A percentile compares a stretch with the other conserved stretches of the same genome.
phyloP scores from a whole-genome alignment of 73 alveolate species.

The Stentor coeruleus region DNA sequence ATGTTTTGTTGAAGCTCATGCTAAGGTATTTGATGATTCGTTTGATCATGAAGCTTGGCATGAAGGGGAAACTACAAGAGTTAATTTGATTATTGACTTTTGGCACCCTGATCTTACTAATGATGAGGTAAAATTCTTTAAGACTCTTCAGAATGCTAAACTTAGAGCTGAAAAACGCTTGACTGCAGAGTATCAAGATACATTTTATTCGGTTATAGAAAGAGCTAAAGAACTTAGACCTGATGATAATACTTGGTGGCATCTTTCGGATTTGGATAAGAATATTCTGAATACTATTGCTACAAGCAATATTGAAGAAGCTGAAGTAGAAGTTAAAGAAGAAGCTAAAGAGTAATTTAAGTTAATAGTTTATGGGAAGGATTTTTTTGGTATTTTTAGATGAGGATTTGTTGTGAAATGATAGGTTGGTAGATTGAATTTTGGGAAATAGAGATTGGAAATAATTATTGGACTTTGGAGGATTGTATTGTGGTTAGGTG shows the following conservation, averaged over 20 bases:
- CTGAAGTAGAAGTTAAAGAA: not conserved
- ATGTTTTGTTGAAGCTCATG: slow-evolving; percentile 51
- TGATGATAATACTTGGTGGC: slow-evolving; percentile 20
- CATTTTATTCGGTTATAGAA: slow-evolving; percentile 55
- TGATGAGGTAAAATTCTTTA: slow-evolving; percentile 72
- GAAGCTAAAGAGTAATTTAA: too few relatives aligned
- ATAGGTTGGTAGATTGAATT: too few relatives aligned
- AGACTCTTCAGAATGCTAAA: slow-evolving; percentile 54
- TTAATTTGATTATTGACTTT: slow-evolving; percentile 64
- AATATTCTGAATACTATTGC: not conserved
- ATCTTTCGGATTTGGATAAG: not conserved
- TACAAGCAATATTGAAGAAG: not conserved
- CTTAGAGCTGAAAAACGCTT: slow-evolving; percentile 67
- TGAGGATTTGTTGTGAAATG: too few relatives aligned
- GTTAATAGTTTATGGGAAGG: too few relatives aligned
- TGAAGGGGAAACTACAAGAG: slow-evolving; percentile 74
- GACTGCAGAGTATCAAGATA: slow-evolving; percentile 49
- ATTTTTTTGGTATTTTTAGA: too few relatives aligned
- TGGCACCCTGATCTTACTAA: slow-evolving; percentile 85
- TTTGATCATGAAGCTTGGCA: slow-evolving; percentile 91
- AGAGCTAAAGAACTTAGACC: slow-evolving; percentile 49
- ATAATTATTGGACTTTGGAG: too few relatives aligned
- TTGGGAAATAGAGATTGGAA: too few relatives aligned
- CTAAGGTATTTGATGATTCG: slow-evolving; percentile 75
- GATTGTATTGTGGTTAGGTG: too few relatives aligned